Evolutionary conservation across 176 grass and related monocot genomes (phyloP), one percentile per base, ranked within the genome.

Genomic region (Phragmites australis): DNA sequence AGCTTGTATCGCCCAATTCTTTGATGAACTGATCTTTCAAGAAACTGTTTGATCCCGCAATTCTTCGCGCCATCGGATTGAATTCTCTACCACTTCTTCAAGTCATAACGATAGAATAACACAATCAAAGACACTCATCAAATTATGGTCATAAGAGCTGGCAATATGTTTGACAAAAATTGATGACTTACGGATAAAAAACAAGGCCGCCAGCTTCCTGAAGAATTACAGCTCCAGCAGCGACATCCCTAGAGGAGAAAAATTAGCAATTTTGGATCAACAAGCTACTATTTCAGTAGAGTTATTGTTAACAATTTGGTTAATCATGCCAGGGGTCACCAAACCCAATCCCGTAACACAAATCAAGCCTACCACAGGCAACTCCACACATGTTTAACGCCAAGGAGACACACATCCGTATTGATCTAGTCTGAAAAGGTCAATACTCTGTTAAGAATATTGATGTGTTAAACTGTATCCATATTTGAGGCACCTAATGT

Each of bases 291-390:
- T 58, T 61, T 61, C 34, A 0, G 10, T 59, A 22, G 10, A 45
- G n/a, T 9, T 25, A 6, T 1, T 49, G 13, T 21, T 55, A 47
- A 11, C 27, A 75, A 59, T 58, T 75, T 25, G 29, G 46, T 65
- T 75, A 64, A 78, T 12, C 65, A 1, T 94, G 92, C 96, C 92
- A 99, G 65, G 93, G 96, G 49, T 93, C 96, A 68, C 96, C 96
- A 82, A 99, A 99, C 73, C 96, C 96, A 15, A 93, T 91, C 72
- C 95, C 96, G 27, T 99, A 99, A 74, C 96, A 95, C 61, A 99
- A 78, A 93, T 99, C 96, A 71, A 99, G 90, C 80, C 93, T 91
- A 67, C 96, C 96, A 32, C 92, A 99, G 32, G 96, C 96, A 64
- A 99, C 60, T 66, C 96, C 96, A 58, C 96, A 99, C 85, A 99